Percentiles rank a stretch among this genome's conserved stretches.
Evolutionary conservation across 768 basidiomycete species (phyloP).

Genomic region (Lentinula guzmanii): DNA sequence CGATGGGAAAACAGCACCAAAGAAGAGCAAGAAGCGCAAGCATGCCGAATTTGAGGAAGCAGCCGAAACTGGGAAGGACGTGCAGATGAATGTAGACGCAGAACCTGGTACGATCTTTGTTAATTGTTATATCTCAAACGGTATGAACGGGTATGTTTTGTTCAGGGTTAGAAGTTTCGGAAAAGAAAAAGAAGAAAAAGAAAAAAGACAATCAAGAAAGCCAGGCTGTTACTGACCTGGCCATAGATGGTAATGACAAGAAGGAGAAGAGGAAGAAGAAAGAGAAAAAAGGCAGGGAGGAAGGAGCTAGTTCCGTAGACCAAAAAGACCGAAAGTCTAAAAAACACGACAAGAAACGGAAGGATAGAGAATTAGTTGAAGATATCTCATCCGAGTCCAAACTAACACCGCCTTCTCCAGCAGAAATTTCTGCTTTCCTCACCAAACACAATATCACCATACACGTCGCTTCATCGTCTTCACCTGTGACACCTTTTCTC

Average conservation of each 20-base stretch:
- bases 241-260: conserved; percentile 23
- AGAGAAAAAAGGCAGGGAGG: conserved; percentile 21
- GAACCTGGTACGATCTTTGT: not conserved
- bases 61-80: not conserved
- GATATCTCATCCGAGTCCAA: not conserved
- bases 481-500: conserved; percentile 57
- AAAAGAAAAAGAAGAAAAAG: conserved; percentile 19
- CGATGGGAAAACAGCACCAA: not conserved
- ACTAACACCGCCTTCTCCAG: conserved; percentile 18
- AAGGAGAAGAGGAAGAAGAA: conserved; percentile 39
- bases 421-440: conserved; percentile 60
- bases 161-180: not conserved
- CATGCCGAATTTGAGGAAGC: conserved; percentile 7
- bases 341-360: conserved; percentile 15
- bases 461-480: conserved; percentile 39
- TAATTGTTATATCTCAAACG: too few species aligned
- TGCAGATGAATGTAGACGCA: not conserved
- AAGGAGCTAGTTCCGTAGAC: conserved; percentile 6
- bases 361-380: conserved; percentile 25
- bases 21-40: conserved; percentile 19
- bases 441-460: conserved; percentile 70
- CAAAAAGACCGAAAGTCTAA: conserved; percentile 12
- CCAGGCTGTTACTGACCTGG: not conserved
- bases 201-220: conserved; percentile 7
- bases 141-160: too few species aligned